These are phyloP conservation scores for Trichoderma oligosporum DNA, from an alignment of 2,329 filamentous ascomycete species.

Conservation along the genomic window DNA sequence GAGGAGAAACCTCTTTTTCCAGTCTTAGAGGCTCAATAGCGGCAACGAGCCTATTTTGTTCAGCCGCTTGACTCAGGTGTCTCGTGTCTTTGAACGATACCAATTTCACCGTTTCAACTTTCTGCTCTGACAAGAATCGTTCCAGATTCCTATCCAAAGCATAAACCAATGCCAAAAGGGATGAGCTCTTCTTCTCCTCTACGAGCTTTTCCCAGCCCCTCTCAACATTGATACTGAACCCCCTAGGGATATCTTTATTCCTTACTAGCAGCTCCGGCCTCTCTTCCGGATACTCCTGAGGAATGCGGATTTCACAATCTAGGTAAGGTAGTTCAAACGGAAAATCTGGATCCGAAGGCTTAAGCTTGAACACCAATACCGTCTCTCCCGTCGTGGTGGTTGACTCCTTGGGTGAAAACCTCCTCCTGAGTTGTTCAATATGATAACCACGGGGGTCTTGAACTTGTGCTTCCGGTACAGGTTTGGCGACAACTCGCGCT, in stretches of 20 bases:
- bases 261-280: slow-evolving; percentile 58
- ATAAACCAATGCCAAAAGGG: slow-evolving; percentile 64
- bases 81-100: slow-evolving; percentile 57
- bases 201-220: slow-evolving; percentile 66
- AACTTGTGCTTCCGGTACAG: slow-evolving; percentile 59
- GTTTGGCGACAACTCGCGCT: slow-evolving; percentile 58
- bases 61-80: slow-evolving; percentile 35
- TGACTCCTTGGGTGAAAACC: slow-evolving; percentile 54
- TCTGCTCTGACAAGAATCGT: slow-evolving; percentile 62
- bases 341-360: slow-evolving; percentile 78
- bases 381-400: slow-evolving; percentile 47
- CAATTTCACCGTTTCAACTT: slow-evolving; percentile 69
- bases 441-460: slow-evolving; percentile 71
- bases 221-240: slow-evolving; percentile 73
- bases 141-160: slow-evolving; percentile 71
- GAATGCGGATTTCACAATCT: slow-evolving; percentile 64
- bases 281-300: slow-evolving; percentile 56
- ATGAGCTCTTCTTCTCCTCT: slow-evolving; percentile 50
- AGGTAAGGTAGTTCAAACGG: slow-evolving; percentile 70
- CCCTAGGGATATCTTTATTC: slow-evolving; percentile 66
- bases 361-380: slow-evolving; percentile 60
- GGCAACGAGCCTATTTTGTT: slow-evolving; percentile 13
- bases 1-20: slow-evolving; percentile 19
- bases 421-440: slow-evolving; percentile 65
- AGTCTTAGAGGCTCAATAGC: not conserved